Evolutionary conservation across 352 stramenopile genomes (phyloP), one percentile per base, ranked within the genome.

Genomic region (Globisporangium cylindrosporum): DNA sequence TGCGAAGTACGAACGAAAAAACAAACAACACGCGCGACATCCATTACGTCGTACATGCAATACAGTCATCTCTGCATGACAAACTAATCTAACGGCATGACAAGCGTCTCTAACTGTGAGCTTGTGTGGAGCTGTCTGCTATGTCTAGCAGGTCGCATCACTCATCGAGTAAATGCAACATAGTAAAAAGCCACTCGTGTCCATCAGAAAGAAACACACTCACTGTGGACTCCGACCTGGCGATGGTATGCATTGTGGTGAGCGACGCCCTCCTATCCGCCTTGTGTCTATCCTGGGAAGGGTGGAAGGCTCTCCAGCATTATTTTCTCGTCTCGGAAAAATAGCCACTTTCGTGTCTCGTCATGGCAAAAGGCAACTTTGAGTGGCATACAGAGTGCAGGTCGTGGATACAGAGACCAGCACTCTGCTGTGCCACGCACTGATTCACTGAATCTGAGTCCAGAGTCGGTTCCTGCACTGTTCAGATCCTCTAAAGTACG

Each of bases 321-420:
- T 59, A 10, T 22, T 24, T 29, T 27, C 8, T 56, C 1, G 1
- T 32, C 4, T 15, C 10, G 18, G 10, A 18, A 59, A 43, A 43
- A 22, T 59, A 27, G 54, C 54, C 54, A 59, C 15, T 27, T 20
- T 56, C 48, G 24, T 56, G 49, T 18, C 41, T 15, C 41, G 41
- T 49, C 41, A 49, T 49, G 22, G 25, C 51, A 59, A 59, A 59
- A 59, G 54, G 27, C 54, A 59, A 59, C 54, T 59, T 59, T 32
- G 51, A 58, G 51, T 58, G 22, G 51, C 51, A 56, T 59, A 10
- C 41, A 49, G 41, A 49, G 41, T 49, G 41, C 41, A 49, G 14
- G 41, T 49, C 41, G 54, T 59, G 27, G 54, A 59, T 59, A 59
- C 54, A 59, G 54, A 59, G 14, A 59, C 54, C 7, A 41, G 20